Percentiles rank a stretch among this genome's conserved stretches.
Conservation (phyloP, 768 basidiomycete species). For the Leccinum fibrillosum region DNA sequence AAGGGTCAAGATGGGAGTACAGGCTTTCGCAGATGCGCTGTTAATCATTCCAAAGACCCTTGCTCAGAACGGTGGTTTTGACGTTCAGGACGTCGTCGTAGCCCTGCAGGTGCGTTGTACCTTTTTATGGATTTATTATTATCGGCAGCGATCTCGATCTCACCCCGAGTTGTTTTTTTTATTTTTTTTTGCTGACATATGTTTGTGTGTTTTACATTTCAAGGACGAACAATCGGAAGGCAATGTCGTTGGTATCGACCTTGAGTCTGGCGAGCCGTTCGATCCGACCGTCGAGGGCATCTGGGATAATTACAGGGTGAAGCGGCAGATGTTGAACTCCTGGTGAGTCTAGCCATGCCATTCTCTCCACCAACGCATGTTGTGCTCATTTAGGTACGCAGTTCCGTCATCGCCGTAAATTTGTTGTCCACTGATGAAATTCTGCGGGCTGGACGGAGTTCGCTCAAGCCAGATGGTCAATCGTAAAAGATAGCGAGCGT, state of each 20-base stretch:
- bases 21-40: constrained; percentile 94
- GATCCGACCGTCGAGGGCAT: constrained; percentile 95
- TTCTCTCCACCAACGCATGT: constrained; percentile 15
- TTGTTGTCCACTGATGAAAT: constrained; percentile 96
- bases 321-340: constrained; percentile 97
- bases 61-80: constrained; percentile 93
- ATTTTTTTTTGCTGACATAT: not conserved
- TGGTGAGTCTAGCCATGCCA: constrained; percentile 52
- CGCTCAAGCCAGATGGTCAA: constrained; percentile 77
- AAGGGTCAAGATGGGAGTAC: constrained; percentile 93
- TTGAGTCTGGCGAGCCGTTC: constrained; percentile 92
- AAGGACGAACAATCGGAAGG: constrained; percentile 94
- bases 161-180: not conserved
- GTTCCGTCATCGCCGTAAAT: constrained; percentile 94
- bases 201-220: not conserved
- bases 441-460: constrained; percentile 82
- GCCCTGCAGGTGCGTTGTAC: constrained; percentile 69
- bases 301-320: constrained; percentile 99
- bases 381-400: constrained; percentile 33
- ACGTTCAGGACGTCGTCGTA: constrained; percentile 94
- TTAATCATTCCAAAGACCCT: constrained; percentile 95
- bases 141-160: constrained; percentile 8
- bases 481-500: constrained; percentile 35
- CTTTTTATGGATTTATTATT: constrained; percentile 5
- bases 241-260: constrained; percentile 87